A percentile compares a stretch with the other conserved stretches of the same genome.
phyloP scores from a whole-genome alignment of 192 early-diverging fungal species.

The Dissophora ornata region DNA sequence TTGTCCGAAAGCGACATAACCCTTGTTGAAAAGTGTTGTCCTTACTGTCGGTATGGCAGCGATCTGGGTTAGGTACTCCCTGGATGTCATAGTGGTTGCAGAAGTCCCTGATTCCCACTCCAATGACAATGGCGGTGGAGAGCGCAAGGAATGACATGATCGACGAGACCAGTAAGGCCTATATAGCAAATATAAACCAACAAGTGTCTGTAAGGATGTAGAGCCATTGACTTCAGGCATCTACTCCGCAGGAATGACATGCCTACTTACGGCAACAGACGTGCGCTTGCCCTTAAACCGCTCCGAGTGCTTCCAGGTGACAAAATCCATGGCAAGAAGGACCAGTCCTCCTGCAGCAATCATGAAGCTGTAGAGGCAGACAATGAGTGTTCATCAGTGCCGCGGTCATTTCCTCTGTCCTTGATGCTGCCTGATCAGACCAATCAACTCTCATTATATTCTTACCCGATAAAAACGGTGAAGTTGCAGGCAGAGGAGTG shows the following conservation, averaged over 20 bases:
- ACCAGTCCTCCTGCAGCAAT: slow-evolving; percentile 26
- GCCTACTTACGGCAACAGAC: slow-evolving; percentile 28
- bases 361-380: slow-evolving; percentile 7
- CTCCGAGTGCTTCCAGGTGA: slow-evolving; percentile 49
- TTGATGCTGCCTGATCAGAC: no score
- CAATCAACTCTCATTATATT: no score
- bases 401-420: no score
- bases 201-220: no score
- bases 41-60: slow-evolving; percentile 7
- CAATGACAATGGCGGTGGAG: slow-evolving; percentile 30
- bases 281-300: slow-evolving; percentile 46
- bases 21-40: no score
- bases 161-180: slow-evolving; percentile 28
- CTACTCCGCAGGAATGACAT: no score
- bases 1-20: not conserved
- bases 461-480: slow-evolving; percentile 25
- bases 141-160: slow-evolving; percentile 28
- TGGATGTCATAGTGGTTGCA: slow-evolving; percentile 7
- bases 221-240: no score
- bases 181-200: not conserved
- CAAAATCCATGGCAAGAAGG: slow-evolving; percentile 32
- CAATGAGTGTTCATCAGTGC: no score
- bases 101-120: slow-evolving; percentile 14
- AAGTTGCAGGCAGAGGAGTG: slow-evolving; percentile 27
- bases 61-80: not conserved